A percentile compares a stretch with the other conserved stretches of the same genome.
These are phyloP conservation scores for Penicillium waksmanii DNA, from an alignment of 495 filamentous ascomycete species.

Conservation along the genomic window DNA sequence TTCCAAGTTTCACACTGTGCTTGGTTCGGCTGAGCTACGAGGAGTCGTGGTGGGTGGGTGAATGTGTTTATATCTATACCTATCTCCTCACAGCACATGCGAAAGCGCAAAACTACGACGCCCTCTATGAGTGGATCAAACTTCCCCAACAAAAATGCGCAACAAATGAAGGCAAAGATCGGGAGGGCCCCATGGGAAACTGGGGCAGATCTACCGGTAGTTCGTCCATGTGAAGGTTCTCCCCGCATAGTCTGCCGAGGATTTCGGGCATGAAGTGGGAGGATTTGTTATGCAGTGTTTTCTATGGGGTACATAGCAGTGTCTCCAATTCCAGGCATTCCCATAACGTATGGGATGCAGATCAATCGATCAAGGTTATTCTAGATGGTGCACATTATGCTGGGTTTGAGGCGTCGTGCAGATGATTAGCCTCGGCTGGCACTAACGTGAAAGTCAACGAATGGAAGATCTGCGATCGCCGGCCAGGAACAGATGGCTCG, in stretches of 20 bases:
- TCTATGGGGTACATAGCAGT: neutral
- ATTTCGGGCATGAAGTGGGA: neutral
- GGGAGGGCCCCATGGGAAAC: neutral
- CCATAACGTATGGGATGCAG: neutral
- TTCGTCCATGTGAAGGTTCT: constrained; percentile 20
- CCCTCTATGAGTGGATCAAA: constrained; percentile 13
- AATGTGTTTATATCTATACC: neutral
- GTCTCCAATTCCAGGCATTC: neutral
- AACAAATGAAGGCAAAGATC: constrained; percentile 16
- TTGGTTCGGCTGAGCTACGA: neutral
- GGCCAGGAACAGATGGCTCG: constrained; percentile 6
- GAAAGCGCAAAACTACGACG: constrained; percentile 2
- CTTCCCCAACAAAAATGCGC: constrained; percentile 27
- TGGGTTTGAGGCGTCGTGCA: neutral
- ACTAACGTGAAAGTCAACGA: constrained; percentile 16
- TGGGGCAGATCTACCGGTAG: constrained; percentile 15
- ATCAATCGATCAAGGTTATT: constrained; percentile 1
- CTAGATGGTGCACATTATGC: constrained; percentile 1
- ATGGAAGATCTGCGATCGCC: constrained; percentile 10
- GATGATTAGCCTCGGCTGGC: constrained; percentile 13
- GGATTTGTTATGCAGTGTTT: neutral
- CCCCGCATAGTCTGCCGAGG: constrained; percentile 17
- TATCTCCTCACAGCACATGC: neutral
- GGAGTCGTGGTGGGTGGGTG: neutral
- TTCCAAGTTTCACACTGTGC: neutral